A percentile compares a stretch with the other conserved stretches of the same genome.
Evolutionary conservation across 495 filamentous ascomycete species (phyloP).

Genomic region (Baudoinia panamericana): DNA sequence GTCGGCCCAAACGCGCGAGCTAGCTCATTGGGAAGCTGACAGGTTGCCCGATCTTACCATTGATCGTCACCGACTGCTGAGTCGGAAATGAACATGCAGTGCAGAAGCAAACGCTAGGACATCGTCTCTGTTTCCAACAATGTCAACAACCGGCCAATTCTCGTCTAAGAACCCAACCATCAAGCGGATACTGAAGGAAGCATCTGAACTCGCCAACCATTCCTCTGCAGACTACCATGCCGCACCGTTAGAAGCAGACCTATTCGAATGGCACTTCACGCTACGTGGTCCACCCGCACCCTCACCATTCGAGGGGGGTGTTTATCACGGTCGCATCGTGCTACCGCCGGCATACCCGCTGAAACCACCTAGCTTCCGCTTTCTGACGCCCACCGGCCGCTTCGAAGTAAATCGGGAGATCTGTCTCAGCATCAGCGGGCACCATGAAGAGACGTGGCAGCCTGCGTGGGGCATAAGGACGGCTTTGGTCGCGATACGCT

Average conservation of each 20-base stretch:
- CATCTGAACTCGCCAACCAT: constrained; percentile 61
- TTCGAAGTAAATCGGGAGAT: constrained; percentile 98
- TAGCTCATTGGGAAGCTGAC: too few relatives aligned
- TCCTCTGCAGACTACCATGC: constrained; percentile 76
- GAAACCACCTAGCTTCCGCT: constrained; percentile 83
- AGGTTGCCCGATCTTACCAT: too few relatives aligned
- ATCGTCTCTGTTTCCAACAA: constrained; percentile 11
- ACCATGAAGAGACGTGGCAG: constrained; percentile 98
- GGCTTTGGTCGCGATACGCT: constrained; percentile 53
- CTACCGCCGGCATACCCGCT: constrained; percentile 81
- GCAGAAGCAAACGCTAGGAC: too few relatives aligned
- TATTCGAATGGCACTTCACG: constrained; percentile 99
- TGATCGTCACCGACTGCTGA: too few relatives aligned
- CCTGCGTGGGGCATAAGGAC: constrained; percentile 91
- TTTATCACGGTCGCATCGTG: constrained; percentile 93
- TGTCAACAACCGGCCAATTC: constrained; percentile 38
- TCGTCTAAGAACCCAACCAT: constrained; percentile 72
- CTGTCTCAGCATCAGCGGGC: constrained; percentile 80
- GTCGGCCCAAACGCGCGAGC: too few relatives aligned
- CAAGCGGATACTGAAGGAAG: constrained; percentile 73
- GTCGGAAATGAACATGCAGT: too few relatives aligned
- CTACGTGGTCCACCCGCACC: constrained; percentile 75
- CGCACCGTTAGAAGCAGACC: constrained; percentile 66
- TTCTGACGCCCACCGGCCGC: constrained; percentile 78
- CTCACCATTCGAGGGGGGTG: constrained; percentile 60